These are phyloP conservation scores for Corniculantispora saksenae DNA, from an alignment of 2,329 filamentous ascomycete species.

Conservation along the genomic window DNA sequence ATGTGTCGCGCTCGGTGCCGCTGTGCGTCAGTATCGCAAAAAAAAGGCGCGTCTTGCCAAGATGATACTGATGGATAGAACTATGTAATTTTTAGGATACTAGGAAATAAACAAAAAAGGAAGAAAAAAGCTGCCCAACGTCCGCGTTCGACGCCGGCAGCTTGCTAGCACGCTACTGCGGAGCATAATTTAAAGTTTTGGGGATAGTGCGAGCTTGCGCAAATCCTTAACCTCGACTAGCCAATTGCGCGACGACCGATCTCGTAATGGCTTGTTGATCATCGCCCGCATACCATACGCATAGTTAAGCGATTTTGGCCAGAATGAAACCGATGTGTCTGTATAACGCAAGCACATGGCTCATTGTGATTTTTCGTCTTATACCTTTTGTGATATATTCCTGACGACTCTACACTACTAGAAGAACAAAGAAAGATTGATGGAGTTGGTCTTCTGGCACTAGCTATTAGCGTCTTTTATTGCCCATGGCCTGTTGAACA, in stretches of 20 bases:
- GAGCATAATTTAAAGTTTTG: conserved; percentile 6
- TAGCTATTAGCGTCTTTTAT: too few relatives aligned
- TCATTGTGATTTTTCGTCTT: too few relatives aligned
- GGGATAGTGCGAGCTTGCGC: neutral
- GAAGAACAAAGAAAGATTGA: too few relatives aligned
- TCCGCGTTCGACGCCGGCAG: neutral
- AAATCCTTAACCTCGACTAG: neutral
- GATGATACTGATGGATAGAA: neutral
- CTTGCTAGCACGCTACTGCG: neutral
- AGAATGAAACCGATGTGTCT: too few relatives aligned
- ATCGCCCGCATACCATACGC: neutral
- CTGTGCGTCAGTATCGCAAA: neutral
- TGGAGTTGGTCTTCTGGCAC: too few relatives aligned
- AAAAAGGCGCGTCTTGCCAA: neutral
- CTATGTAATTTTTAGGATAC: neutral
- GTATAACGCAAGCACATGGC: neutral
- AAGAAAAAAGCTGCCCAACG: neutral
- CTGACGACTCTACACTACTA: too few relatives aligned
- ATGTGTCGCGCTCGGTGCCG: neutral
- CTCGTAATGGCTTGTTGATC: neutral
- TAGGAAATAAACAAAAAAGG: neutral
- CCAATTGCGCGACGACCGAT: neutral
- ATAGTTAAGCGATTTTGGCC: too few relatives aligned
- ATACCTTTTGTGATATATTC: too few relatives aligned
- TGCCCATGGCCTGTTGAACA: too few relatives aligned